Percentiles rank a stretch among this genome's conserved stretches.
Conservation (phyloP, 495 filamentous ascomycete genomes). For the Saxophila tyrrhenica region DNA sequence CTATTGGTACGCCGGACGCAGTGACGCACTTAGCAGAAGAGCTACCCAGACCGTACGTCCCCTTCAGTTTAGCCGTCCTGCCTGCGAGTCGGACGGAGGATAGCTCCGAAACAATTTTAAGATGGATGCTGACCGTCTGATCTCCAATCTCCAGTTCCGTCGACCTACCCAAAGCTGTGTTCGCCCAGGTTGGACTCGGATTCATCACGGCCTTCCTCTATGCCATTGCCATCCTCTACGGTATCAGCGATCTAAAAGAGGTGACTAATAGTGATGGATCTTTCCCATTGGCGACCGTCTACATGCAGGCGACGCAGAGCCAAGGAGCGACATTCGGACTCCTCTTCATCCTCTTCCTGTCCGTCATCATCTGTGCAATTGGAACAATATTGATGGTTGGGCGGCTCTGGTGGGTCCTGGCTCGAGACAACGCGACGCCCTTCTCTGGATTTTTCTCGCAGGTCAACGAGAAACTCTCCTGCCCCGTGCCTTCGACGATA, state of each 20-base stretch:
- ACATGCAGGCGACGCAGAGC: constrained; percentile 60
- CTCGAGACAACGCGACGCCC: constrained; percentile 58
- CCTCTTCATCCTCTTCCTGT: constrained; percentile 56
- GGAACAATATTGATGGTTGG: constrained; percentile 65
- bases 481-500: constrained; percentile 59
- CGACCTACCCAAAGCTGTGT: constrained; percentile 49
- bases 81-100: no score
- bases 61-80: no score
- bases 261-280: constrained; percentile 44
- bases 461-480: constrained; percentile 43
- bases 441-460: constrained; percentile 36
- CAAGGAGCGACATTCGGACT: constrained; percentile 51
- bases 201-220: constrained; percentile 63
- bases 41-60: constrained; percentile 57
- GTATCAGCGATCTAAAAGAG: constrained; percentile 50
- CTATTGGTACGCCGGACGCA: constrained; percentile 61
- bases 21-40: constrained; percentile 76
- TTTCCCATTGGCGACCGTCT: constrained; percentile 71
- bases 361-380: constrained; percentile 48
- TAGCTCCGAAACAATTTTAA: no score
- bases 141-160: no score
- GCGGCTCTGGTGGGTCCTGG: constrained; percentile 78
- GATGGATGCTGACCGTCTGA: no score
- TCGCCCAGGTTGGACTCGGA: constrained; percentile 37
- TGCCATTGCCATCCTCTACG: constrained; percentile 62